These are phyloP conservation scores for Pseudogymnoascus destructans DNA, from an alignment of 2,329 filamentous ascomycete species.

Conservation along the genomic window DNA sequence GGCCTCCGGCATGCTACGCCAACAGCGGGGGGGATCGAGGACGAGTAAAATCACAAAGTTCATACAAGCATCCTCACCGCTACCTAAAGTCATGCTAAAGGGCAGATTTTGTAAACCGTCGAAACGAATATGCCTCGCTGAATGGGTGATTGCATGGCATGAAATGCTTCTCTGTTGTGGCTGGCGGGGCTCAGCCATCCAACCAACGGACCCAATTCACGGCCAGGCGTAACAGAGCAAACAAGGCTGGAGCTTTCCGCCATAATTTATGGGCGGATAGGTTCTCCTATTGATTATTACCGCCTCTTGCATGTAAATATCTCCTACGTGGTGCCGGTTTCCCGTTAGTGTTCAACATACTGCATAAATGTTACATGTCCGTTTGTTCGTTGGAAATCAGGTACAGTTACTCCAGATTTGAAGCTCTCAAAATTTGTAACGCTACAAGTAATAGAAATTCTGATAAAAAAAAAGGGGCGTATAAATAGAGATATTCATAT, in stretches of 20 bases:
- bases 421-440: too few species aligned
- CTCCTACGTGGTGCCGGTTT: not conserved
- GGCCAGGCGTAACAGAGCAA: not conserved
- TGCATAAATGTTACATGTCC: not conserved
- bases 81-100: not conserved
- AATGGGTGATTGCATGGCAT: not conserved
- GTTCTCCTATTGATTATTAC: not conserved
- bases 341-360: not conserved
- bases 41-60: not conserved
- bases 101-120: not conserved
- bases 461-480: too few species aligned
- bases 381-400: not conserved
- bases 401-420: too few species aligned
- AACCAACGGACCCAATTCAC: not conserved
- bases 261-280: not conserved
- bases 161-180: not conserved
- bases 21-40: not conserved
- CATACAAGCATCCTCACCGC: not conserved
- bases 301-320: not conserved
- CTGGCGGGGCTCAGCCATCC: not conserved
- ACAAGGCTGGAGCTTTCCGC: not conserved
- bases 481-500: too few species aligned
- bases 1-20: not conserved
- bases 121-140: not conserved
- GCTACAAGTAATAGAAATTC: too few species aligned